Percentiles rank a stretch among this genome's conserved stretches.
These are phyloP conservation scores for Solanum hybrid DNA, from an alignment of 305 asterid genomes.

Conservation along the genomic window DNA sequence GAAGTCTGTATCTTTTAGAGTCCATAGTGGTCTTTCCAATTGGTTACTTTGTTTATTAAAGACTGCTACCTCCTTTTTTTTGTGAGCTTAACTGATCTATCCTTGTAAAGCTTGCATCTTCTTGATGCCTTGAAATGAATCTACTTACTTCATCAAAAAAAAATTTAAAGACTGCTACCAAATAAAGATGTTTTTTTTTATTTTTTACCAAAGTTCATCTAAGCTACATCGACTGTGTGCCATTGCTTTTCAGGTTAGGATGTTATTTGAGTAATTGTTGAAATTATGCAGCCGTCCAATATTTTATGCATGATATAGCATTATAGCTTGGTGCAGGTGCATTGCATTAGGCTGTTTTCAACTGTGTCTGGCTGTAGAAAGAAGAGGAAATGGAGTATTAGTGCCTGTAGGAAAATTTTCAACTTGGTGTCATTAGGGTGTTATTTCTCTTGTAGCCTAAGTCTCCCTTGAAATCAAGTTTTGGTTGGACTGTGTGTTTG, in stretches of 20 bases:
- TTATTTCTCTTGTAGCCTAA: neutral
- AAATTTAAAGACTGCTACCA: neutral
- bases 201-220: neutral
- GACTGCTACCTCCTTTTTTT: too few species aligned
- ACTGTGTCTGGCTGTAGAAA: neutral
- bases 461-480: neutral
- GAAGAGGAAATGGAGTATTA: neutral
- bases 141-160: too few species aligned
- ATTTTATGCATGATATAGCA: neutral
- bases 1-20: neutral
- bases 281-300: neutral
- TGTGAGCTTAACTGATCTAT: too few species aligned
- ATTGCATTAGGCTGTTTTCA: neutral
- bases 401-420: neutral
- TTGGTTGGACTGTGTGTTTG: neutral
- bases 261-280: neutral
- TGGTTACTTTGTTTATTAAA: neutral
- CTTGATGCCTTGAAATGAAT: too few species aligned
- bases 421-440: neutral
- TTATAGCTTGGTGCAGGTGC: neutral
- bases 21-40: neutral
- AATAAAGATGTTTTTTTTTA: too few species aligned
- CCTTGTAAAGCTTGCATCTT: too few species aligned
- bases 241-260: neutral
- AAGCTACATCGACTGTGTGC: neutral